These are phyloP conservation scores for Taiozyma sp. DNA, from an alignment of 1,139 yeast genomes.

Conservation along the genomic window DNA sequence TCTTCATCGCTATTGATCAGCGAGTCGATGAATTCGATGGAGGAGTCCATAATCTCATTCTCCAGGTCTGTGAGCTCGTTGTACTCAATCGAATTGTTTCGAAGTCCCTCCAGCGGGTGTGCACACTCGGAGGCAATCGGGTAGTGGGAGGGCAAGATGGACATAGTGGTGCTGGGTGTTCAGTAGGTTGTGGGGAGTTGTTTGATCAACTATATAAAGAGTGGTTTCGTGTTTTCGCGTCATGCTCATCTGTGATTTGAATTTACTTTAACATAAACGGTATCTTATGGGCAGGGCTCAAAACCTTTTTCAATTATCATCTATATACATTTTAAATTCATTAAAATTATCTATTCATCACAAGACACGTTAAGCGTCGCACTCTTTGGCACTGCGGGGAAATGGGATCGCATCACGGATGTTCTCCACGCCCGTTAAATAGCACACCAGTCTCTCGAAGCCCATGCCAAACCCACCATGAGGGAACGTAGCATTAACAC, in stretches of 20 bases:
- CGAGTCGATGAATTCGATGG: constrained; percentile 12
- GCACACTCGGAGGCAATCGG: background rate
- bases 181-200: background rate
- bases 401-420: constrained; percentile 85
- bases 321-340: constrained; percentile 2
- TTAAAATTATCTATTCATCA: background rate
- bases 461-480: constrained; percentile 99
- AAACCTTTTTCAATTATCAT: background rate
- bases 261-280: background rate
- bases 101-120: background rate
- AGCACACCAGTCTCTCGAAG: constrained; percentile 76
- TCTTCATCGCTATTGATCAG: constrained; percentile 3
- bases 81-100: background rate
- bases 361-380: constrained; percentile 33
- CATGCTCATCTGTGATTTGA: background rate
- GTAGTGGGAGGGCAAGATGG: background rate
- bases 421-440: constrained; percentile 66
- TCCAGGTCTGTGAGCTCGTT: constrained; percentile 8
- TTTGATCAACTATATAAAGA: too few relatives aligned
- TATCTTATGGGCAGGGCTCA: background rate
- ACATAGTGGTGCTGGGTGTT: background rate
- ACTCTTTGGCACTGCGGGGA: constrained; percentile 51
- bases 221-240: background rate
- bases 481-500: constrained; percentile 78
- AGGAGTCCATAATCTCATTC: constrained; percentile 10